Evolutionary conservation across 225 moss, liverwort and hornwort species (phyloP), one percentile per base, ranked within the genome.

Genomic region (Bryoerythrophyllum caledonicum): DNA sequence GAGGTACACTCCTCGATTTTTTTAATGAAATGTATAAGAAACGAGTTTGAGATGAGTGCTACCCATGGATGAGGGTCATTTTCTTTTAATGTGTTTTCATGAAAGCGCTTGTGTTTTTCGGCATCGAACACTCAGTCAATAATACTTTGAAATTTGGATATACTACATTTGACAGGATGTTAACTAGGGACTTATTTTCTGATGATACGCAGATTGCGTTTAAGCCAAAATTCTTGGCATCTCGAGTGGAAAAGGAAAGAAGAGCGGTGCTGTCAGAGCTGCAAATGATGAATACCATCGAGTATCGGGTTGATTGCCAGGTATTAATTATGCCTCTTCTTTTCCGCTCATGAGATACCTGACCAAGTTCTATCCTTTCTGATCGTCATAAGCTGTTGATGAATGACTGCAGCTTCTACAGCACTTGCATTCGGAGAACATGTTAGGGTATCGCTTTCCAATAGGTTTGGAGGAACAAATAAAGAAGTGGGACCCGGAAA

Each of bases 231-330:
- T 95, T 99, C 78, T 81, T 99, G 72, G 87, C 93, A 65, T 95
- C 99, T 41, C 90, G 99, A 46, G 99, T 99, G 77, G 99, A 99
- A 81, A 99, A 99, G 77, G 99, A 99, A 83, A 89, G 99, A 77
- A 90, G 99, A 77, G 99, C 99, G 65, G 99, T 99, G 34, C 80
- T 99, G 25, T 99, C 99, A 67, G 99, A 99, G 83, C 82, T 99
- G 44, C 99, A 99, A 78, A 99, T 99, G 99, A 99, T 99, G 99
- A 99, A 99, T 68, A 95, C 99, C 26, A 99, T 99, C 51, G 99
- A 99, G 60, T 99, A 99, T 80, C 89, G 99, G 75, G 99, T 99
- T 78, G 99, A 99, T 79, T 99, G 99, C 81, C 99, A 99, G 99
- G 97, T 99, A 59, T 25, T 68, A 43, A 21, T 67, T 65, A 62